A percentile compares a stretch with the other conserved stretches of the same genome.
phyloP scores from a whole-genome alignment of 495 filamentous ascomycete genomes.

The Hypomontagnella submonticulosa region DNA sequence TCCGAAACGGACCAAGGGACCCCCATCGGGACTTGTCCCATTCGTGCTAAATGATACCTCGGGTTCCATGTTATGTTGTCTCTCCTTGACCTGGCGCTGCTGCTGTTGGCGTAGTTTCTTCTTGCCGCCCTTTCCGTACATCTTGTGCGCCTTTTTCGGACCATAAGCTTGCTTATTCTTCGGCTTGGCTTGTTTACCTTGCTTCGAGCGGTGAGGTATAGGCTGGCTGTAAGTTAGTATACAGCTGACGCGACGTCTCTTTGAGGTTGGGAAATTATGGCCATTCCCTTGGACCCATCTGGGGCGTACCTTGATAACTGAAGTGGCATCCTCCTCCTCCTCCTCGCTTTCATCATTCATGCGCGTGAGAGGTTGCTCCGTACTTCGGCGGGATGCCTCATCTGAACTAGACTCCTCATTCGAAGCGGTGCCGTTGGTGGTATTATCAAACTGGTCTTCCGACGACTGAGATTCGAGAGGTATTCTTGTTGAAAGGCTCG shows the following conservation, averaged over 20 bases:
- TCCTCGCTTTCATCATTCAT: slow-evolving; percentile 66
- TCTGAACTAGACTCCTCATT: slow-evolving; percentile 57
- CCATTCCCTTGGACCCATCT: slow-evolving; percentile 8
- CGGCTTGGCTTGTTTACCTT: slow-evolving; percentile 35
- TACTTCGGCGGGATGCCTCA: slow-evolving; percentile 33
- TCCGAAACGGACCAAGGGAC: slow-evolving; percentile 75
- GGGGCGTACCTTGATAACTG: slow-evolving; percentile 48
- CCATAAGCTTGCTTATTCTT: slow-evolving; percentile 49
- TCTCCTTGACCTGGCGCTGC: slow-evolving; percentile 42
- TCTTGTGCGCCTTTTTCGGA: slow-evolving; percentile 43
- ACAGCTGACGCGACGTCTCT: not conserved
- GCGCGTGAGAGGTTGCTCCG: slow-evolving; percentile 49
- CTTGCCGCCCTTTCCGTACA: slow-evolving; percentile 24
- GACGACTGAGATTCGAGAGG: slow-evolving; percentile 44
- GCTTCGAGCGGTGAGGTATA: slow-evolving; percentile 29
- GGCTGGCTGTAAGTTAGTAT: slow-evolving; percentile 31
- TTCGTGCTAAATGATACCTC: slow-evolving; percentile 34
- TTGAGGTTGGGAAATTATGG: not conserved
- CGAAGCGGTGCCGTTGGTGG: slow-evolving; percentile 45
- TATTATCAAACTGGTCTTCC: slow-evolving; percentile 42
- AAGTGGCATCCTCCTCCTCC: slow-evolving; percentile 58
- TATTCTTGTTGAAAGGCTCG: slow-evolving; percentile 65
- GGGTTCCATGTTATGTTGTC: slow-evolving; percentile 22
- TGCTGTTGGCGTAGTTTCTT: slow-evolving; percentile 47
- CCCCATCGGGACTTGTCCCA: slow-evolving; percentile 54